Base-by-base conservation (phyloP, 2,329 filamentous ascomycete species). In the Colletotrichum australisinense region DNA sequence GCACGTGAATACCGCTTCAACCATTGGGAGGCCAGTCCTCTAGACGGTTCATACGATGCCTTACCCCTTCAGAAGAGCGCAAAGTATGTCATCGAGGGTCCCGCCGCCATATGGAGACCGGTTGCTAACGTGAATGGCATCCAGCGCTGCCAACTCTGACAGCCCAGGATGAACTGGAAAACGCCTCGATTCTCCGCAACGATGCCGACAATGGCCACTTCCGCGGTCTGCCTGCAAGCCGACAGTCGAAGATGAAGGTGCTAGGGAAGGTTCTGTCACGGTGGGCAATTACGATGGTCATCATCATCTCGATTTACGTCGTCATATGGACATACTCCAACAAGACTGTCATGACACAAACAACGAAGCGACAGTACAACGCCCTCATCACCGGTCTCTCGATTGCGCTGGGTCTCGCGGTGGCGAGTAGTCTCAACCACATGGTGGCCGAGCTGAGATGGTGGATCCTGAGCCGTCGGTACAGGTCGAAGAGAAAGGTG, bases 391-490 rank as follows among this genome's bases (percentile, higher is more conserved):
- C 85, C 0, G 85, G 81, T 0, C 78, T 87, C 5, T 83, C 83
- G 59, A 86, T 87, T 38, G 76, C 78, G 0, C 77, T 87, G 22
- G 83, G 84, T 68, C 75, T 87, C 62, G 83, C 84, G 60, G 82
- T 86, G 55, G 81, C 83, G 2, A 84, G 80, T 74, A 81, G 82
- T 7, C 79, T 88, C 26, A 86, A 86, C 69, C 81, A 81, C 32
- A 84, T 86, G 80, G 82, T 84, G 4, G 76, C 80, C 16, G 84
- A 86, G 72, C 77, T 86, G 73, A 79, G 86, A n/a, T 87, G 86
- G 84, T 85, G 84, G 78, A 81, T 87, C 32, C 75, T 88, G 55
- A 82, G 80, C 69, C 77, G 79, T 9, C 77, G 80, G 5, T 79
- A 81, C 52, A 80, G 83, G 72, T 81, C 81, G 42, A 77, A 83